Base-by-base conservation (phyloP, 2,329 filamentous ascomycete species). In the Ceratocystiopsis minuta region DNA sequence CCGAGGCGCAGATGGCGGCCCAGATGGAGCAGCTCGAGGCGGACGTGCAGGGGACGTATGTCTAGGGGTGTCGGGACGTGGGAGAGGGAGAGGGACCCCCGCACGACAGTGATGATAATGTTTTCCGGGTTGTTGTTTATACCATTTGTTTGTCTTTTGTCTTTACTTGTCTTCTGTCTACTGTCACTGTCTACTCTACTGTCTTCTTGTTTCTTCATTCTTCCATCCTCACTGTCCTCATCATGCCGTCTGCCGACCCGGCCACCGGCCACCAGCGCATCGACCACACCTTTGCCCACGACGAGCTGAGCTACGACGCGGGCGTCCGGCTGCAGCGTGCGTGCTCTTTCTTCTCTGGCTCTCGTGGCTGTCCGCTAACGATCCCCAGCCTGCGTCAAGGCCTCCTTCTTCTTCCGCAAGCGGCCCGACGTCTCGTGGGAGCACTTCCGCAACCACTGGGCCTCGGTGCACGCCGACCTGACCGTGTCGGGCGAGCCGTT, bases 221-320 rank as follows among this genome's bases (percentile, higher is more conserved):
- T 28, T 6, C 6, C 9, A 28, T 20, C 4, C 20, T 20, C 20
- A 2, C 16, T 32, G 38, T 16, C 36, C n/a, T n/a, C 31, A 36
- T 38, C n/a, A n/a, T n/a, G n/a, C n/a, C n/a, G 36, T 28, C 39
- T 16, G 40, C n/a, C n/a, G n/a, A 39, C 20, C 18, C 16, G 16
- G 28, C 41, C 16, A 34, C 31, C 7, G 41, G 34, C 6, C 41
- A 43, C 17, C 33, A 37, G 34, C 41, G 41, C 34, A 37, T 39
- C 41, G 37, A 43, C 34, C 28, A 43, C 37, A 34, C 5, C 24
- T 43, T 43, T 40, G 38, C 42, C 12, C 42, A 43, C 35, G 24
- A 43, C 10, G 20, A 34, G 16, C 34, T 43, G 16, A 40, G 37
- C 13, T 43, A 39, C 17, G 41, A 43, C 17, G 34, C 41, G 5